Conservation (phyloP, 2,329 filamentous ascomycete species). For the Pseudopyricularia cyperi region DNA sequence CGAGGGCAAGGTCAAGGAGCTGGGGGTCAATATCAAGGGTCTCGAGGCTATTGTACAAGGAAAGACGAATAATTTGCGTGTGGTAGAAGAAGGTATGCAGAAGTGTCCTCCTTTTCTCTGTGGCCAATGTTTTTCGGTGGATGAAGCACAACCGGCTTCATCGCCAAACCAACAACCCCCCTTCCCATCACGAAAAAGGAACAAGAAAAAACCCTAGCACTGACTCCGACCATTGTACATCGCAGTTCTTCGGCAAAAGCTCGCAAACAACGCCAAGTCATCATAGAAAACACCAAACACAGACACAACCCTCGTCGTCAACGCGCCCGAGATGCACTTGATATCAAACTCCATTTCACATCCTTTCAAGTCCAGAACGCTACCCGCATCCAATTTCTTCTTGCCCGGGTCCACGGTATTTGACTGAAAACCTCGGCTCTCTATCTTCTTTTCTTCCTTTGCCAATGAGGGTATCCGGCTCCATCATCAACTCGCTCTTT, state of each 20-base stretch:
- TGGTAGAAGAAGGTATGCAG: slow-evolving; percentile 70
- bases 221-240: not conserved
- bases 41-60: slow-evolving; percentile 43
- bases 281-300: not conserved
- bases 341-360: not conserved
- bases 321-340: not conserved
- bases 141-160: not conserved
- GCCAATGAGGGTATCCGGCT: too few species aligned
- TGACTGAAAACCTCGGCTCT: too few species aligned
- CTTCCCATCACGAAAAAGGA: not conserved
- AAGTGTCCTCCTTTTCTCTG: slow-evolving; percentile 1
- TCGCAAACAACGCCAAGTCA: slow-evolving; percentile 9
- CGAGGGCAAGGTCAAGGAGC: slow-evolving; percentile 39
- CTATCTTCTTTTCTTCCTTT: not conserved
- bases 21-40: slow-evolving; percentile 39
- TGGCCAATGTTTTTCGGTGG: not conserved
- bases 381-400: not conserved
- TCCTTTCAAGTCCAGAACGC: not conserved
- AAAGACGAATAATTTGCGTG: slow-evolving; percentile 73
- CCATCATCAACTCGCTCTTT: not conserved
- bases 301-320: not conserved
- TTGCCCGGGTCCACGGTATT: not conserved
- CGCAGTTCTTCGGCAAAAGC: slow-evolving; percentile 24
- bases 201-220: too few species aligned
- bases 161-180: too few species aligned